A percentile compares a stretch with the other conserved stretches of the same genome.
phyloP scores from a whole-genome alignment of 345 rosid genomes.

The Eucalyptus albens region DNA sequence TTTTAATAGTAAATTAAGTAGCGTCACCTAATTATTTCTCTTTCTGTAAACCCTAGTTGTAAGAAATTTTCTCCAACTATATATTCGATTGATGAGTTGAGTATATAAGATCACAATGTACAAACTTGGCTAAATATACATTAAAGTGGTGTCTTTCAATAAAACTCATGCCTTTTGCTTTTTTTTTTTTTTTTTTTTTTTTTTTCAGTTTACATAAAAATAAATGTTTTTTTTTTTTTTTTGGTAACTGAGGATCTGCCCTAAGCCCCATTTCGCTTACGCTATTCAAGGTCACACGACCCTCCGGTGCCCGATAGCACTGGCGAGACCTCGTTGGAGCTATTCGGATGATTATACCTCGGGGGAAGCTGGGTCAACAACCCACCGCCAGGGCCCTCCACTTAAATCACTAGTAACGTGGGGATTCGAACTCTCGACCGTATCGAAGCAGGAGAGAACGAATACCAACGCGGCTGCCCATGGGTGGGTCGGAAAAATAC shows the following conservation, averaged over 20 bases:
- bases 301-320: rapidly evolving
- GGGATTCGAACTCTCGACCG: rapidly evolving
- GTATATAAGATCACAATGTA: not conserved
- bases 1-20: no score
- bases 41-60: not conserved
- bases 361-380: rapidly evolving
- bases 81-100: not conserved
- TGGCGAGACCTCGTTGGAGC: rapidly evolving
- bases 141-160: not conserved
- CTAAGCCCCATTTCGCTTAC: rapidly evolving
- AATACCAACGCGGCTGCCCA: no score
- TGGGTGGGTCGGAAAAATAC: rapidly evolving
- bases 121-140: not conserved
- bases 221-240: not conserved
- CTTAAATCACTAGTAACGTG: rapidly evolving
- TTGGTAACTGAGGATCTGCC: rapidly evolving
- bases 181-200: not conserved
- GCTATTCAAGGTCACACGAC: rapidly evolving
- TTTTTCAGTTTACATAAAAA: not conserved
- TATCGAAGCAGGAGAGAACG: rapidly evolving
- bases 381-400: rapidly evolving
- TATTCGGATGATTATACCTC: rapidly evolving
- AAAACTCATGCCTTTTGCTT: not conserved
- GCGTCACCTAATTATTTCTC: no score
- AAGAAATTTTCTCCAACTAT: not conserved